Percentiles rank a stretch among this genome's conserved stretches.
phyloP scores from a whole-genome alignment of 441 rosid genomes.

The Erysimum cheiri region DNA sequence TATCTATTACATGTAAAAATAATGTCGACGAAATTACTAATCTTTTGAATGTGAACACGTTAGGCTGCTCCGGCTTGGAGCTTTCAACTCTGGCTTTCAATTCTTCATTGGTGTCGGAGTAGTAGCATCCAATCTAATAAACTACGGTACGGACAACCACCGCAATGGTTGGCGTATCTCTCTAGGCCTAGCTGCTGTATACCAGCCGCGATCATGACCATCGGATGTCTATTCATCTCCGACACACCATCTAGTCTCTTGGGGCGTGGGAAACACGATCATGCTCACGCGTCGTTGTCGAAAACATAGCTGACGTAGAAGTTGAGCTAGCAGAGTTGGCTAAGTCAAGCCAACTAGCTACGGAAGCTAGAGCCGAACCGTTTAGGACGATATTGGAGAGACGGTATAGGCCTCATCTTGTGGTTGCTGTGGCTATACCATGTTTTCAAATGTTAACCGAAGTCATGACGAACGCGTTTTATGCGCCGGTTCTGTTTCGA shows the following conservation, averaged over 20 bases:
- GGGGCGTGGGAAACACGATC: slow-evolving; percentile 61
- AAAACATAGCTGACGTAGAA: slow-evolving; percentile 53
- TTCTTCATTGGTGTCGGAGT: slow-evolving; percentile 75
- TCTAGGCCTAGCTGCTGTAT: slow-evolving; percentile 67
- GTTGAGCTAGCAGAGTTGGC: slow-evolving; percentile 58
- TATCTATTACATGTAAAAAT: background rate
- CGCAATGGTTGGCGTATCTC: slow-evolving; percentile 84
- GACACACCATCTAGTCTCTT: slow-evolving; percentile 80
- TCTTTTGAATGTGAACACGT: background rate
- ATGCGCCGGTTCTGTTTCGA: slow-evolving; percentile 74
- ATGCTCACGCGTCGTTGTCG: slow-evolving; percentile 61
- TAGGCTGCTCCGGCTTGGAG: slow-evolving; percentile 90
- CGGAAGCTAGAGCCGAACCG: slow-evolving; percentile 53
- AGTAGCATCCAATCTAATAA: slow-evolving; percentile 63
- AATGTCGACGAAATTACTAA: background rate
- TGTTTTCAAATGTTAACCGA: slow-evolving; percentile 81
- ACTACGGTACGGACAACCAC: slow-evolving; percentile 59
- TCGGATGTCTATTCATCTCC: slow-evolving; percentile 65
- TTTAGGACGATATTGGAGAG: slow-evolving; percentile 63
- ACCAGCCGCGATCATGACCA: slow-evolving; percentile 75
- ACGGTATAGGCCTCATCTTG: slow-evolving; percentile 73
- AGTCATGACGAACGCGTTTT: slow-evolving; percentile 74
- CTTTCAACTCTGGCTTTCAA: slow-evolving; percentile 76
- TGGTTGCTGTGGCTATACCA: slow-evolving; percentile 67
- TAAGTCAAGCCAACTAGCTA: slow-evolving; percentile 55